Evolutionary conservation across 2,329 filamentous ascomycete species (phyloP), one percentile per base, ranked within the genome.

Genomic region (Paracorniculantispora psalliotae): DNA sequence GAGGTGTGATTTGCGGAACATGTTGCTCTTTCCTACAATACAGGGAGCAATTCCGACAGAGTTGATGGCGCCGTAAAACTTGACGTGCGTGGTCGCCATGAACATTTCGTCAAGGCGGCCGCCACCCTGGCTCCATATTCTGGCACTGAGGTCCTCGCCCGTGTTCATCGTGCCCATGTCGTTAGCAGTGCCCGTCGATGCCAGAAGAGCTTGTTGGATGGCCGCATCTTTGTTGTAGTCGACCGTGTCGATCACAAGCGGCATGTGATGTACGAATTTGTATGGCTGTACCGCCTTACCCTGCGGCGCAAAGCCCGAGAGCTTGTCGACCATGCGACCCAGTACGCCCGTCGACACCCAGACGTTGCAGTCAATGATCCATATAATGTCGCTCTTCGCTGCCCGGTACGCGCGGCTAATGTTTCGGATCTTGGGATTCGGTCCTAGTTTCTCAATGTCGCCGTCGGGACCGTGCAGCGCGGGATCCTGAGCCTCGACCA

Each of bases 31-130:
- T 53, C 94, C 94, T 23, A 97, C 88, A 60, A 96, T 89, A 73
- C 94, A 99, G 9, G 96, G 94, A 0, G 94, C 94, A 55, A 97
- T 77, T 3, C 89, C 82, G 17, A 97, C 91, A 0, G 91, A 90
- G 74, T 97, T 97, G 81, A 99, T 99, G 62, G 93, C 94, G 9
- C 88, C 89, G 77, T 99, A 99, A 79, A 99, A 97, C 71, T 99
- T 99, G 66, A 92, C 91, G 72, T 99, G 94, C 0, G 91, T 86
- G 0, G 92, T 94, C 0, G 91, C 88, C 81, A 99, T 89, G 76
- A 97, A 99, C 73, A 93, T 85, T 70, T 99, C 94, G 70, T 99
- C 94, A 0, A 99, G 80, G 0, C 92, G 83, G 6, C 92, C 92
- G 23, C 96, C 94, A 37, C 86, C 86, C 43, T 77, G 73, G 9